Conservation (phyloP, 2,329 filamentous ascomycete species). For the Dactylellina haptotyla region DNA sequence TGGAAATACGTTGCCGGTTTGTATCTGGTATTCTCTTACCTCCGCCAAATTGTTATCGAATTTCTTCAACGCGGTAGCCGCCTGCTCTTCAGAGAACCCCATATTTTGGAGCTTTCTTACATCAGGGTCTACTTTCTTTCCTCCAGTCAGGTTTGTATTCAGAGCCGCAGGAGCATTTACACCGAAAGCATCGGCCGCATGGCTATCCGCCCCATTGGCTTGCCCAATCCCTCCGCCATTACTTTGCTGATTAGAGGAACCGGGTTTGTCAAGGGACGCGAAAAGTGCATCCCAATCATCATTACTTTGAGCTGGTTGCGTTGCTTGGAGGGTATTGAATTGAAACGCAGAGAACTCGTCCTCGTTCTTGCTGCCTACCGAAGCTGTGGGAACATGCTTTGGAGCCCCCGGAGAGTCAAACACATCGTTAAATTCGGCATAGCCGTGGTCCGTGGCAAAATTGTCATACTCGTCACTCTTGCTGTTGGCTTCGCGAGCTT, state of each 20-base stretch:
- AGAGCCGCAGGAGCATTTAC: conserved; percentile 5
- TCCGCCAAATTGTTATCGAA: conserved; percentile 96
- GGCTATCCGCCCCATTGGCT: conserved; percentile 56
- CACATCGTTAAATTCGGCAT: conserved; percentile 82
- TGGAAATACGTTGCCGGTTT: neutral
- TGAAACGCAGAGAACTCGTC: conserved; percentile 67
- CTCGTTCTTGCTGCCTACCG: conserved; percentile 58
- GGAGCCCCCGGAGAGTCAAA: conserved; percentile 72
- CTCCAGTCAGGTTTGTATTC: conserved; percentile 41
- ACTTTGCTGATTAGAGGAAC: conserved; percentile 72
- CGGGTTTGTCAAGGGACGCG: conserved; percentile 62
- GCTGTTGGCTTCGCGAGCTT: conserved; percentile 77
- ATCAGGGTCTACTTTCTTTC: conserved; percentile 78
- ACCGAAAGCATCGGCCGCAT: conserved; percentile 24
- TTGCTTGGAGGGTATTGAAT: conserved; percentile 62
- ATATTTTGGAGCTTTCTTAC: conserved; percentile 88
- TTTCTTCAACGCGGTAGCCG: conserved; percentile 84
- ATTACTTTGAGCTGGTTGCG: conserved; percentile 60
- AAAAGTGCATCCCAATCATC: conserved; percentile 98
- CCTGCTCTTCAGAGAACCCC: conserved; percentile 81
- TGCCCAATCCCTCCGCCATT: conserved; percentile 57
- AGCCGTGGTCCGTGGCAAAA: conserved; percentile 68
- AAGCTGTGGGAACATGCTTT: conserved; percentile 56
- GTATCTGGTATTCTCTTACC: conserved; percentile 67
- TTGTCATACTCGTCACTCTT: conserved; percentile 74